Percentiles rank a stretch among this genome's conserved stretches.
These are phyloP conservation scores for Dicorynia guianensis DNA, from an alignment of 306 rosid species.

Conservation along the genomic window DNA sequence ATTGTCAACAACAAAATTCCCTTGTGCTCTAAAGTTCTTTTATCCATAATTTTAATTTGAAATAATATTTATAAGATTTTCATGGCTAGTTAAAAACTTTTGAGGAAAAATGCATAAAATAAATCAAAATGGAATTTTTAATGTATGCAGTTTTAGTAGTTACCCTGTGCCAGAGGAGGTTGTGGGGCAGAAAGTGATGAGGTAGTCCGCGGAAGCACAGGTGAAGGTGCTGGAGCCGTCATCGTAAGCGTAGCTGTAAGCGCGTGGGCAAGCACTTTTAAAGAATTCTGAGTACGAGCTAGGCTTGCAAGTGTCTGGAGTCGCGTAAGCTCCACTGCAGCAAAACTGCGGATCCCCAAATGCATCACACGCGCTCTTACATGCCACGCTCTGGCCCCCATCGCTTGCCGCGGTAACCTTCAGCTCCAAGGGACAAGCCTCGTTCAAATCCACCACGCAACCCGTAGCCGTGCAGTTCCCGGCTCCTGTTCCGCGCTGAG, in stretches of 20 bases:
- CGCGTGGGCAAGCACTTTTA: slow-evolving; percentile 79
- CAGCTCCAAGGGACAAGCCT: slow-evolving; percentile 72
- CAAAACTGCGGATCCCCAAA: slow-evolving; percentile 82
- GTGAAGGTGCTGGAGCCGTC: slow-evolving; percentile 93
- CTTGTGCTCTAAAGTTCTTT: neutral
- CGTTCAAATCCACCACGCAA: slow-evolving; percentile 70
- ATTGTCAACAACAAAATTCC: neutral
- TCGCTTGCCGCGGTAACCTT: slow-evolving; percentile 39
- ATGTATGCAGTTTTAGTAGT: no score
- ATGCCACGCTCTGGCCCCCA: slow-evolving; percentile 63
- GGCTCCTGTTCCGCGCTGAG: slow-evolving; percentile 56
- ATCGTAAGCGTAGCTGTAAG: slow-evolving; percentile 90
- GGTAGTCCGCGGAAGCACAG: slow-evolving; percentile 71
- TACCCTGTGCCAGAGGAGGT: slow-evolving; percentile 56
- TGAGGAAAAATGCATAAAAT: no score
- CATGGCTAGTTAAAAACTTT: no score
- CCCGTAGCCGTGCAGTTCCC: slow-evolving; percentile 80
- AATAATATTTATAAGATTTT: no score
- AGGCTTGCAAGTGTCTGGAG: slow-evolving; percentile 73
- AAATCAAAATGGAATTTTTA: no score
- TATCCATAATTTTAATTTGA: no score
- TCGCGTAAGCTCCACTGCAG: slow-evolving; percentile 76
- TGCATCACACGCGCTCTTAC: slow-evolving; percentile 94
- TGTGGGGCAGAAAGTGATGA: slow-evolving; percentile 71
- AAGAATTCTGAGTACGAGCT: slow-evolving; percentile 75